Base-by-base conservation (phyloP, 2,329 filamentous ascomycete genomes). In the Ascochyta clinopodiicola region DNA sequence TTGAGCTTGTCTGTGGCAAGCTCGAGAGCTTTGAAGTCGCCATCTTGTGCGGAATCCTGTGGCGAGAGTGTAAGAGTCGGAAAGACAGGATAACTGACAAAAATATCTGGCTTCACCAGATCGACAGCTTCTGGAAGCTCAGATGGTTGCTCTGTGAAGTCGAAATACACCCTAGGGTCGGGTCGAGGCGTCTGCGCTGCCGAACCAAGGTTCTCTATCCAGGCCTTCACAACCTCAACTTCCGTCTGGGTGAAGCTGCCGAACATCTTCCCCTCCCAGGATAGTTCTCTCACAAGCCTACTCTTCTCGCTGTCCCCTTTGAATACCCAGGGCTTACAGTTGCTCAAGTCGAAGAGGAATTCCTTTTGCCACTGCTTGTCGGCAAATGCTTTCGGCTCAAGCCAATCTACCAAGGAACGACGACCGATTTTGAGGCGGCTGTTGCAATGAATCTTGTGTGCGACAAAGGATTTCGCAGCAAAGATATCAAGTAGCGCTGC, bases 191-290 rank as follows among this genome's bases (percentile, higher is more conserved):
- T 40, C 22, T 42, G 24, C 15, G 24, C n/a, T 24, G 61, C 43
- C 44, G 3, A 39, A 4, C 55, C 60, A 25, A 79, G 62, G 8
- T 64, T 63, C 45, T 77, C 68, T 56, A 81, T 79, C 79, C 79
- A 81, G 8, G 56, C 46, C 45, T 63, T 64, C 6, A 81, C 56
- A 2, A 71, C 57, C 13, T 70, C 67, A 17, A 75, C 68, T 59
- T 83, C 81, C 10, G 62, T 65, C 15, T 77, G 62, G 1, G 79
- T 82, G 61, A 83, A 83, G 19, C 78, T 72, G 1, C 80, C 80
- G 59, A 80, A 83, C 80, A 82, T 82, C 38, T 71, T 75, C 5
- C 80, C 81, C 22, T 75, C 73, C 79, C 80, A 82, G 1, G 59
- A 67, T 7, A 82, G 60, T 62, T 79, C 79, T 36, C 69, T 73